phyloP scores from a whole-genome alignment of 2,329 filamentous ascomycete genomes.

The Tothia fuscella region DNA sequence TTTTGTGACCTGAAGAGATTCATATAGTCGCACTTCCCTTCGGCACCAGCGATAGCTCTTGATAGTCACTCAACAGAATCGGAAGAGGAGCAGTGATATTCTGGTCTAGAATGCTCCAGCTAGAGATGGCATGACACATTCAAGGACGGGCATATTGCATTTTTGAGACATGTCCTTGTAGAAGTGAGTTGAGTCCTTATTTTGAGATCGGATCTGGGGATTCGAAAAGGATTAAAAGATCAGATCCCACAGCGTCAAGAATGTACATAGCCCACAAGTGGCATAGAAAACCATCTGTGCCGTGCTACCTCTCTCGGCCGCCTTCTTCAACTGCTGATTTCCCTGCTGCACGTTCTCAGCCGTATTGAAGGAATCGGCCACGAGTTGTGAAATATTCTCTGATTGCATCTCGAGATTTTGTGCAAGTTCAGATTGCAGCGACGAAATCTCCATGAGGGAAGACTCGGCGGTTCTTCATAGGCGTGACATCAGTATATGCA shows the following conservation, averaged over 20 bases:
- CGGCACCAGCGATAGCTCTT: no score
- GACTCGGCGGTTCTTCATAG: slow-evolving; percentile 64
- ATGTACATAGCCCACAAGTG: slow-evolving; percentile 33
- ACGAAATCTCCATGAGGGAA: slow-evolving; percentile 82
- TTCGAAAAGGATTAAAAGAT: slow-evolving; percentile 34
- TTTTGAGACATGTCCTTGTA: no score
- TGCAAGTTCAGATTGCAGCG: slow-evolving; percentile 80
- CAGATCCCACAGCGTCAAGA: slow-evolving; percentile 37
- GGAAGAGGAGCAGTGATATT: no score
- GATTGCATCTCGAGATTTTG: slow-evolving; percentile 76
- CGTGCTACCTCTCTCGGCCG: slow-evolving; percentile 44
- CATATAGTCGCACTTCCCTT: no score
- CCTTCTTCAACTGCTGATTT: slow-evolving; percentile 83
- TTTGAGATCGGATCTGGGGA: no score
- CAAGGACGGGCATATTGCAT: no score
- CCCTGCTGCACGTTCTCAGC: slow-evolving; percentile 78
- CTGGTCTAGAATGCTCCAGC: no score
- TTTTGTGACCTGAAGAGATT: no score
- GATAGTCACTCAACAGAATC: no score
- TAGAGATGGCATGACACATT: no score
- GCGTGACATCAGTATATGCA: slow-evolving; percentile 14
- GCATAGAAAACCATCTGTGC: slow-evolving; percentile 37
- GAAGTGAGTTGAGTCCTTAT: no score
- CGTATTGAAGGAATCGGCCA: slow-evolving; percentile 70
- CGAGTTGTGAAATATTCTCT: slow-evolving; percentile 79